Percentiles rank a stretch among this genome's conserved stretches.
These are phyloP conservation scores for Lenwebbia sp. DNA, from an alignment of 345 rosid genomes.

Conservation along the genomic window DNA sequence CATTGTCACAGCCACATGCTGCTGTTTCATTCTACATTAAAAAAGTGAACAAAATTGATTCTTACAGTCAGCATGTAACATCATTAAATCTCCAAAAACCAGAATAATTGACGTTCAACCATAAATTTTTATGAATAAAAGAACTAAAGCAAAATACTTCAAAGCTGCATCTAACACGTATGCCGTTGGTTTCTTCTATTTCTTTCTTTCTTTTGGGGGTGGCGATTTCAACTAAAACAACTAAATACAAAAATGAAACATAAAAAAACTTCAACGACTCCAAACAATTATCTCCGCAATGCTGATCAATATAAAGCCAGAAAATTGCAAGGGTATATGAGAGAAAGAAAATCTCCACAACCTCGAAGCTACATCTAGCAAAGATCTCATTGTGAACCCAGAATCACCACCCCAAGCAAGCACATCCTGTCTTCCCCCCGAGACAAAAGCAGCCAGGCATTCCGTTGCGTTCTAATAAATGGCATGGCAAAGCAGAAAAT, in stretches of 20 bases:
- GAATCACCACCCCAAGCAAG: slow-evolving; percentile 82
- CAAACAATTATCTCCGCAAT: neutral
- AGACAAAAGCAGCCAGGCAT: slow-evolving; percentile 76
- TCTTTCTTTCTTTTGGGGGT: neutral
- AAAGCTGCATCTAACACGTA: neutral
- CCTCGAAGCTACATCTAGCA: slow-evolving; percentile 97
- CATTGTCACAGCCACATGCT: neutral
- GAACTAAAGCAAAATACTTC: neutral
- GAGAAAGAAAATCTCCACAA: slow-evolving; percentile 1
- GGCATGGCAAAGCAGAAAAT: slow-evolving; percentile 10
- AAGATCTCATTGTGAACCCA: slow-evolving; percentile 66
- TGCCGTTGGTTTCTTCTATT: neutral
- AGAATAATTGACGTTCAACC: neutral
- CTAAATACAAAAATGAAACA: neutral
- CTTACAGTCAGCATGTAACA: neutral
- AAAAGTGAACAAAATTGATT: neutral
- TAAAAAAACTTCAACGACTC: neutral
- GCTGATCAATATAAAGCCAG: neutral
- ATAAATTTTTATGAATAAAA: neutral
- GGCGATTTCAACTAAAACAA: neutral
- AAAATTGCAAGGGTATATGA: neutral
- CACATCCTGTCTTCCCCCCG: slow-evolving; percentile 61
- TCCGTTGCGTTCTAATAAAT: slow-evolving; percentile 77
- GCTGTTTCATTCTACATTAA: neutral
- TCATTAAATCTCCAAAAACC: neutral